phyloP scores from a whole-genome alignment of 2,329 filamentous ascomycete genomes.

The Aspergillus sp. region DNA sequence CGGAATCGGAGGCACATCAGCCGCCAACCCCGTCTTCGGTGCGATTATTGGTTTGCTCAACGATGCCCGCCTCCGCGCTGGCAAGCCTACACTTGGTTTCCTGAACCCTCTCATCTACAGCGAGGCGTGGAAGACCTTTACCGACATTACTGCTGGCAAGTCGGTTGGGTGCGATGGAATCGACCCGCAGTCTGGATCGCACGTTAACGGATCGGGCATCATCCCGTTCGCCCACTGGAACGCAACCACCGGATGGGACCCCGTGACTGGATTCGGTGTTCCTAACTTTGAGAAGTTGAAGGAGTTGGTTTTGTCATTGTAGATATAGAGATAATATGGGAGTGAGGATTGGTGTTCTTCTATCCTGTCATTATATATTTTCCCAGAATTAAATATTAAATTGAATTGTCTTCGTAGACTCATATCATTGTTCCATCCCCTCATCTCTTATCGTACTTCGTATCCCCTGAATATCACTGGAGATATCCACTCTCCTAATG shows the following conservation, averaged over 20 bases:
- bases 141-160: slow-evolving; percentile 37
- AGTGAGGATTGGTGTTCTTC: not conserved
- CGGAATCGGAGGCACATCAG: slow-evolving; percentile 20
- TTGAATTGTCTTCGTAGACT: too few species aligned
- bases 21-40: slow-evolving; percentile 53
- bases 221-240: slow-evolving; percentile 24
- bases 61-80: slow-evolving; percentile 49
- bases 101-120: slow-evolving; percentile 55
- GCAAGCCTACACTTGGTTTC: slow-evolving; percentile 50
- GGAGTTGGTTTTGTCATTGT: slow-evolving; percentile 14
- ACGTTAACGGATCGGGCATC: slow-evolving; percentile 14
- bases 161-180: slow-evolving; percentile 30
- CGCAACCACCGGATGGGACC: slow-evolving; percentile 36
- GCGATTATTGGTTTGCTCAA: slow-evolving; percentile 57
- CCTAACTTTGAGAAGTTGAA: slow-evolving; percentile 20
- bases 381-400: too few species aligned
- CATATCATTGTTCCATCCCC: too few species aligned
- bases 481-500: too few species aligned
- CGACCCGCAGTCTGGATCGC: slow-evolving; percentile 22
- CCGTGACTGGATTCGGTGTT: slow-evolving; percentile 35
- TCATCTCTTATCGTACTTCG: too few species aligned
- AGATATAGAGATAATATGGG: not conserved
- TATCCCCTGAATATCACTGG: too few species aligned
- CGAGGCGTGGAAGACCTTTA: slow-evolving; percentile 44
- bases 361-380: too few species aligned